A percentile compares a stretch with the other conserved stretches of the same genome.
Evolutionary conservation across 2,329 filamentous ascomycete species (phyloP).

Genomic region (Pestalotiopsis sp.): DNA sequence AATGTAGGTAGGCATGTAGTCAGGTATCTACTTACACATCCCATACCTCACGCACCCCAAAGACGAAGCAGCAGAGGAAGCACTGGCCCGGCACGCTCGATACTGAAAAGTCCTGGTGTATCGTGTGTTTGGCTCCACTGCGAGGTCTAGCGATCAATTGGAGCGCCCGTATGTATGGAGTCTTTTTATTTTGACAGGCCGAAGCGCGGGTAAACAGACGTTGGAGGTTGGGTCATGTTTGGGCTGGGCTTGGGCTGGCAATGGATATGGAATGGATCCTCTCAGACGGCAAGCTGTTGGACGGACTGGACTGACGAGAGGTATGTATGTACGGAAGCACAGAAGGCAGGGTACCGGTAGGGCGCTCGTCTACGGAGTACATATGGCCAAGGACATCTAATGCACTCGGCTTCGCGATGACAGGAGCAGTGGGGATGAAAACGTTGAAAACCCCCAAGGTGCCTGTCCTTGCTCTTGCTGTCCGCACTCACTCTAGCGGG

Average conservation of each 20-base stretch:
- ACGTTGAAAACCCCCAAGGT: conserved; percentile 5
- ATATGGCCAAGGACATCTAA: neutral
- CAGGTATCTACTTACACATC: neutral
- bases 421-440: conserved; percentile 18
- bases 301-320: neutral
- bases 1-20: neutral
- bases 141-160: conserved; percentile 31
- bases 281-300: neutral
- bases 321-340: neutral
- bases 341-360: neutral
- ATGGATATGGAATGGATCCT: conserved; percentile 7
- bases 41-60: neutral
- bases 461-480: conserved; percentile 6
- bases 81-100: conserved; percentile 2
- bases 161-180: conserved; percentile 11
- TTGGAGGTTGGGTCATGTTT: neutral
- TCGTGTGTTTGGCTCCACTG: conserved; percentile 19
- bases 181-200: conserved; percentile 12
- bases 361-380: neutral
- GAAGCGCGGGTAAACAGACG: conserved; percentile 17
- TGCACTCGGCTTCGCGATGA: conserved; percentile 11
- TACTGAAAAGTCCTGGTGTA: neutral
- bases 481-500: conserved; percentile 4
- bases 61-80: neutral
- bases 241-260: conserved; percentile 1